Evolutionary conservation across 441 rosid species (phyloP), one percentile per base, ranked within the genome.

Genomic region (Omphalea diandra): DNA sequence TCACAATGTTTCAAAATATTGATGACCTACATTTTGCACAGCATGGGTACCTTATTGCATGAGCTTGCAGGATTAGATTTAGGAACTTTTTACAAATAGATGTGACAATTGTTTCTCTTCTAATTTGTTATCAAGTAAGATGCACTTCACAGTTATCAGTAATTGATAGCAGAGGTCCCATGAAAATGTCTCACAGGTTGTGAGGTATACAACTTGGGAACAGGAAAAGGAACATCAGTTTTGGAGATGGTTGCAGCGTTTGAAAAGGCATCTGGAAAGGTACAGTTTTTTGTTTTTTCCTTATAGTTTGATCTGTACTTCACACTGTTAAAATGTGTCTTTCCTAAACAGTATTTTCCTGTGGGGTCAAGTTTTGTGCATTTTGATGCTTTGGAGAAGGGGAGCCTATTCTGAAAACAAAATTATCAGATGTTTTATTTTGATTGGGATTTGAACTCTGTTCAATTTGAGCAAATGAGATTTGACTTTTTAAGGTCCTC

Each of bases 161-260:
- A 55, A 32, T 49, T 70, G 55, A 44, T 61, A 40, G 35, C 4
- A 61, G 38, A 18, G 18, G 44, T 35, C 17, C 20, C 26, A 61
- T 65, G 27, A 4, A 15, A 54, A 29, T 65, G 15, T 54, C 38
- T 44, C 46, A 43, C 83, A 94, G 99, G 90, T 44, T 94, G 97
- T 70, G 90, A 90, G 81, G 97, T 92, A 20, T 94, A 92, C 86
- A 94, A 94, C 80, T 79, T 94, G 76, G 99, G 99, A 77, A 94
- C 99, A 2, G 99, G 99, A 6, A 90, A 87, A 76, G 99, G 99
- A 71, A 90, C 98, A 76, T 92, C 99, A 0, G 99, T 94, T 38
- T 67, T 92, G 67, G 96, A 94, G 81, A 94, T 94, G 98, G 98
- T 94, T 43, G 72, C 87, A 14, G 91, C 98, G 32, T 94, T 94